Base-by-base conservation (phyloP, 805 yeast species). In the Vanderwaltozyma polyspora region DNA sequence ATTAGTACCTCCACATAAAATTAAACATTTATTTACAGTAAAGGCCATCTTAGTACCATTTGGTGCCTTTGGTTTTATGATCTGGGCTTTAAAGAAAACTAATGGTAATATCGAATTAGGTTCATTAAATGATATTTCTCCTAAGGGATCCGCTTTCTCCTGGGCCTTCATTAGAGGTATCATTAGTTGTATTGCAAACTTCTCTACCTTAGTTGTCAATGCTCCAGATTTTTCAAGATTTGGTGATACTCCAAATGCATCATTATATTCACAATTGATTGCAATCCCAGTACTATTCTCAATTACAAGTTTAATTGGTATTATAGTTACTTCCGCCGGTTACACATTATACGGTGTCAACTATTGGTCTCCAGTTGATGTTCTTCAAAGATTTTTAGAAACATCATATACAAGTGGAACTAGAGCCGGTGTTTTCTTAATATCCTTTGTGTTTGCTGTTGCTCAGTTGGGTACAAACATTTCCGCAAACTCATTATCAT, bases 141-240 rank as follows among this genome's bases (percentile, higher is more conserved):
- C 49, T 33, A 38, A 42, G 6, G 53, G 53, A 14, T 40, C 51
- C 18, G 53, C 37, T 10, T 49, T 49, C 26, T 45, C 50, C 10
- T 83, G 94, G 94, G 80, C 79, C 1, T 80, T 82, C 53, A 67
- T 82, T 29, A 67, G 69, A 46, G 70, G 83, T 14, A 63, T 78
- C 21, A 79, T 84, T 85, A 76, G 74, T 56, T 68, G 84, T 28
- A 62, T 83, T 40, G 79, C 87, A 19, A 82, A 82, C 62, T 83
- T 82, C 48, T 84, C 89, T 3, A 77, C 91, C 10, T 65, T 83
- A 48, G 77, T 82, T 47, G 70, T 78, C 36, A 83, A 83, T 60
- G 82, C 87, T 8, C 89, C 93, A 0, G 94, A 83, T 64, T 82
- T 81, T 53, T 65, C 87, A 15, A 71, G 94, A 51, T 78, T 83